Base-by-base conservation (phyloP, 2,329 filamentous ascomycete species). In the Aureobasidium leucospermi region DNA sequence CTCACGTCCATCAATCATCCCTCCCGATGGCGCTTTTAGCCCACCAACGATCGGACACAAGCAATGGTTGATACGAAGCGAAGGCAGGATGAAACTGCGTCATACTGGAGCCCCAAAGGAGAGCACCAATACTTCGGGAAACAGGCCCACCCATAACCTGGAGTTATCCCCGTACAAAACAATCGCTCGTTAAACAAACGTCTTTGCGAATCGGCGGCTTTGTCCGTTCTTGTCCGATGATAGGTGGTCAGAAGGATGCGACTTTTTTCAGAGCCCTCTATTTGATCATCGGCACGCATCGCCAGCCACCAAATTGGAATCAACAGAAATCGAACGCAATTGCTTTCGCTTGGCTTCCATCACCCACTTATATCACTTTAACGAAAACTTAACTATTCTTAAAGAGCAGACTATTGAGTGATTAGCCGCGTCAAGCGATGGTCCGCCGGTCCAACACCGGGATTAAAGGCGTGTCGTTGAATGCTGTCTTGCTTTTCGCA, bases 251-350 rank as follows among this genome's bases (percentile, higher is more conserved):
- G 28, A 53, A 53, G n/a, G 28, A 43, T 53, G 51, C 51, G 38
- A 42, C 19, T 6, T 39, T 31, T 52, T 29, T 51, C 32, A 8
- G 16, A 36, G 15, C 16, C 19, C 7, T 19, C n/a, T 39, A 23
- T 53, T 42, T 34, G 39, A 55, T 55, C 51, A 29, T 31, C 28
- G 51, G 15, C 39, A 16, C 19, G 23, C 23, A 32, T 42, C 38
- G 38, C 51, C 51, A 55, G 51, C 51, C 51, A 55, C 51, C 51
- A 55, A 55, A 55, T 55, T 55, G 38, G 51, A 55, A 55, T 55
- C 51, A 55, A 55, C 51, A 55, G 6, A 32, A 5, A 52, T 41
- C 19, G 23, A 28, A 19, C 23, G 39, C 31, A 9, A 31, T 15
- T 32, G 15, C n/a, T 9, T 53, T 55, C 51, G 51, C 51, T 55